A percentile compares a stretch with the other conserved stretches of the same genome.
Evolutionary conservation across 345 rosid species (phyloP).

Genomic region (Lepidium aucheri): DNA sequence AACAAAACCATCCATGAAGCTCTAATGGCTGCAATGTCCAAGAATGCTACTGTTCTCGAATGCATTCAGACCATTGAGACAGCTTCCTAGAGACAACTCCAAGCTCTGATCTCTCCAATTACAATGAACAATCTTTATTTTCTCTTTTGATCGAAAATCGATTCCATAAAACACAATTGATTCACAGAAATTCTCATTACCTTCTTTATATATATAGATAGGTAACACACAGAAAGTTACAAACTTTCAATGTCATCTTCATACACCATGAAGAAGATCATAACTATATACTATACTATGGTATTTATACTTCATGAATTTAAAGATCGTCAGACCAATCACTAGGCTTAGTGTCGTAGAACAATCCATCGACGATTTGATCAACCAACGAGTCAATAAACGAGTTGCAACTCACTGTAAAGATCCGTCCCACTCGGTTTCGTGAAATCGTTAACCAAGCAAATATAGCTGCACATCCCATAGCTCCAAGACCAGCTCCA

Average conservation of each 20-base stretch:
- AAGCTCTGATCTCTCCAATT: not conserved
- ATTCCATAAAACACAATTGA: not conserved
- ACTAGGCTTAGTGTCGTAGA: slow-evolving; percentile 50
- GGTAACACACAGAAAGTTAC: not conserved
- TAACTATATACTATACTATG: not conserved
- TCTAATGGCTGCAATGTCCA: slow-evolving; percentile 66
- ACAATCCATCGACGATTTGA: slow-evolving; percentile 84
- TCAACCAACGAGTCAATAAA: slow-evolving; percentile 81
- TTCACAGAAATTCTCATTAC: not conserved
- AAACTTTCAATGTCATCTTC: slow-evolving; percentile 20
- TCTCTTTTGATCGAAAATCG: not conserved
- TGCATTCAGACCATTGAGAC: slow-evolving; percentile 76
- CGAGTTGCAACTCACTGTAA: slow-evolving; percentile 60
- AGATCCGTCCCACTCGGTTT: slow-evolving; percentile 59
- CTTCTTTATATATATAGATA: not conserved
- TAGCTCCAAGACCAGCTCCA: slow-evolving; percentile 63
- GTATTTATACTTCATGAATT: no score
- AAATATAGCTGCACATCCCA: slow-evolving; percentile 56
- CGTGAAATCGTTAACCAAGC: slow-evolving; percentile 83
- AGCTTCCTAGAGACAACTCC: slow-evolving; percentile 31
- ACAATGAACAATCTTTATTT: not conserved
- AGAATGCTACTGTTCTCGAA: slow-evolving; percentile 62
- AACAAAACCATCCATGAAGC: slow-evolving; percentile 66
- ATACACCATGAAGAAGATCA: slow-evolving; percentile 11
- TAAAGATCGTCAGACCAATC: slow-evolving; percentile 71